Evolutionary conservation across 495 filamentous ascomycete species (phyloP), one percentile per base, ranked within the genome.

Genomic region (Trichoderma orchidacearum): DNA sequence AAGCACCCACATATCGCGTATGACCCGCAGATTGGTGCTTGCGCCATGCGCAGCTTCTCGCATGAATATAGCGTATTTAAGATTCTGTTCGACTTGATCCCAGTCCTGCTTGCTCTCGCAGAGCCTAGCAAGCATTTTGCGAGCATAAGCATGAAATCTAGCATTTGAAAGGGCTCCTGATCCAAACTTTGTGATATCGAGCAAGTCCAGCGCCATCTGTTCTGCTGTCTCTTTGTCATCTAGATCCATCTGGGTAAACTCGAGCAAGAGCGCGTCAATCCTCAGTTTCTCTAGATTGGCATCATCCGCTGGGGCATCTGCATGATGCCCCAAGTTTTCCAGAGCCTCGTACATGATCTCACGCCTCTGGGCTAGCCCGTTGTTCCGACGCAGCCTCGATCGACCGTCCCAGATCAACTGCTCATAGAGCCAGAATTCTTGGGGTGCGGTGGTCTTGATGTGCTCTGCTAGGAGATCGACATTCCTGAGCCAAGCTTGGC

Each of bases 1-100:
- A n/a, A 55, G 53, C 29, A 55, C 53, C 53, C 53, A 55, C 53
- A 55, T 55, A 23, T 55, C 53, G 7, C 53, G 30, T 15, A 55
- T 34, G 7, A 55, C 53, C 32, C 53, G 30, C 18, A 55, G 27
- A 13, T 55, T 35, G 21, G 30, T 34, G 31, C 5, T 38, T 17
- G 30, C 30, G 1, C 53, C 53, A 28, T 55, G 53, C 31, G 53
- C 53, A 15, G 53, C 53, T 13, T 55, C 53, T 27, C 53, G 30
- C 30, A 27, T 55, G 17, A 18, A 17, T n/a, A 55, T 35, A n/a
- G 53, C 53, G 9, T 23, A 36, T 21, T 35, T 55, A 7, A 55
- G 18, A n/a, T 55, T 55, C 31, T 35, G 27, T 15, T 55, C 53
- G 12, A 34, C 53, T 8, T n/a, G 30, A 8, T 55, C 53, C 53